Percentiles rank a stretch among this genome's conserved stretches.
phyloP scores from a whole-genome alignment of 352 stramenopile species.

The Aphanomyces euteiches region DNA sequence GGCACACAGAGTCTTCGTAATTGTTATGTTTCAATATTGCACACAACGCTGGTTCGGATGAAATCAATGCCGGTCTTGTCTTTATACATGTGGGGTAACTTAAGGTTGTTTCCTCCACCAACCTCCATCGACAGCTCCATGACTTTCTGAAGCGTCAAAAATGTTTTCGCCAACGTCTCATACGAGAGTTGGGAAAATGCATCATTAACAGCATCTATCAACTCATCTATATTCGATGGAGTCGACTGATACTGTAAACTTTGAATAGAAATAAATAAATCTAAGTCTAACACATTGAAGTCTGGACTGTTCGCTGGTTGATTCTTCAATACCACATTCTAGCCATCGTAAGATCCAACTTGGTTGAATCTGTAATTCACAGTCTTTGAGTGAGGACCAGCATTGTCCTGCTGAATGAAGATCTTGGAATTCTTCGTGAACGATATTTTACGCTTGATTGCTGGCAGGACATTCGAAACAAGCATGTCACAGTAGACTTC shows the following conservation, averaged over 20 bases:
- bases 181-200: not conserved
- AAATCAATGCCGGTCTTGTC: not conserved
- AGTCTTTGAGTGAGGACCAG: not conserved
- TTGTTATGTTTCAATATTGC: not conserved
- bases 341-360: not conserved
- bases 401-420: not conserved
- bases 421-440: not conserved
- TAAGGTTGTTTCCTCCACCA: not conserved
- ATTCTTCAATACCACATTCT: not conserved
- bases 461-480: not conserved
- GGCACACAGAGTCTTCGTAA: not conserved
- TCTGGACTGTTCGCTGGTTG: slow-evolving; percentile 4
- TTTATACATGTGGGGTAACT: not conserved
- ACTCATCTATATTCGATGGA: slow-evolving; percentile 4
- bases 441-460: not conserved
- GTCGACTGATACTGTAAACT: not conserved
- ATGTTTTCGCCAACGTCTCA: slow-evolving; percentile 9
- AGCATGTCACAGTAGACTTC: not conserved
- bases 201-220: slow-evolving; percentile 4
- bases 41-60: not conserved
- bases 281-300: slow-evolving; percentile 3
- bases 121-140: slow-evolving; percentile 4
- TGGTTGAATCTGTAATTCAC: not conserved
- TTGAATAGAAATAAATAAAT: not conserved
- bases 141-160: slow-evolving; percentile 6